Conservation (phyloP, 2,329 filamentous ascomycete species). For the Trichoderma sp. region DNA sequence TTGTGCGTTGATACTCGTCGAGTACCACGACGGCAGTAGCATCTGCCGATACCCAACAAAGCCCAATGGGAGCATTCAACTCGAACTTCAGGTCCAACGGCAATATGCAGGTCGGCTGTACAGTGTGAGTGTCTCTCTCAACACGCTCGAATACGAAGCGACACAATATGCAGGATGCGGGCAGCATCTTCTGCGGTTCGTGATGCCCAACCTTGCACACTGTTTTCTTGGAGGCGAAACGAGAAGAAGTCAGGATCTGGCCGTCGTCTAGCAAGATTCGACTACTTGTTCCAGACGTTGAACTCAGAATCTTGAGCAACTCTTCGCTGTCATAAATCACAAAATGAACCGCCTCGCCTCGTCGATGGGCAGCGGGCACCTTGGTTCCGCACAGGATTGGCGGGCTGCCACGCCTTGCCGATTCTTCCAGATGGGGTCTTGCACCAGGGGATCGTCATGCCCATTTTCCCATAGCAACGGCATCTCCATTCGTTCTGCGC, state of each 20-base stretch:
- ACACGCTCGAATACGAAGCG: not conserved
- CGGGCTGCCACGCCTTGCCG: slow-evolving; percentile 15
- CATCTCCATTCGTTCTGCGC: not conserved
- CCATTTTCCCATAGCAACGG: not conserved
- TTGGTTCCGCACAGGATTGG: not conserved
- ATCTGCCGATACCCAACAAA: not conserved
- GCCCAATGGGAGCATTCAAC: not conserved
- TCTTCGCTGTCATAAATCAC: not conserved
- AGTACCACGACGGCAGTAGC: not conserved
- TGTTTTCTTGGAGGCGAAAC: not conserved
- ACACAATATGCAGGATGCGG: not conserved
- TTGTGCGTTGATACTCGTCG: not conserved
- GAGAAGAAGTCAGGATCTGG: too few species aligned
- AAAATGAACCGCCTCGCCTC: not conserved
- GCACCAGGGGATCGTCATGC: slow-evolving; percentile 1
- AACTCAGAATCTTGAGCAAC: too few species aligned
- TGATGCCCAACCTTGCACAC: not conserved
- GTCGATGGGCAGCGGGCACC: not conserved
- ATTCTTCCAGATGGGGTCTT: slow-evolving; percentile 15
- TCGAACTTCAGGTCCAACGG: not conserved
- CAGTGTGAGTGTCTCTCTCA: not conserved
- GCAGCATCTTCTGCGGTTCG: not conserved
- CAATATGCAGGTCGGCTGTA: not conserved
- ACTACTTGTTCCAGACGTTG: too few species aligned
- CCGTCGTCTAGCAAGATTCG: not conserved